These are phyloP conservation scores for Glonium stellatum DNA, from an alignment of 495 filamentous ascomycete genomes.

Conservation along the genomic window DNA sequence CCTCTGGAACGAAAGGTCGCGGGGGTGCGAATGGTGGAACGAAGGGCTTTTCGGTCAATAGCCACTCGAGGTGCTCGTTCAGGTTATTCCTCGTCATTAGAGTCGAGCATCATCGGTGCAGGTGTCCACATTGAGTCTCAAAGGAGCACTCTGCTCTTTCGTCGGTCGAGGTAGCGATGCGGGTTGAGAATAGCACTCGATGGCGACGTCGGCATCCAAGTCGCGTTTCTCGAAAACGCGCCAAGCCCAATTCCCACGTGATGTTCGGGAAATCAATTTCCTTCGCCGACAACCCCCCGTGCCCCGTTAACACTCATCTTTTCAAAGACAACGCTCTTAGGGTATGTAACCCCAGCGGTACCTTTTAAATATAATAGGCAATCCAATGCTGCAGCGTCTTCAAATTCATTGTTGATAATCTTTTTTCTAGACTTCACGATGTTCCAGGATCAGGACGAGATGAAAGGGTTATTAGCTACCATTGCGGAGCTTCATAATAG, in stretches of 20 bases:
- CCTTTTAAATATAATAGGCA: too few species aligned
- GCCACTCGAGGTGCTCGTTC: constrained; percentile 52
- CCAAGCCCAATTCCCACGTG: background rate
- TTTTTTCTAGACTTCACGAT: constrained; percentile 1
- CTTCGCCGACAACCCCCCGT: too few species aligned
- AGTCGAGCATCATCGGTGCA: constrained; percentile 26
- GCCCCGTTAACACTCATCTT: background rate
- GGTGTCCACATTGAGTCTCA: constrained; percentile 9
- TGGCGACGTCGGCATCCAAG: constrained; percentile 1
- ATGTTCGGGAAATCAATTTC: background rate
- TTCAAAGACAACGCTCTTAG: background rate
- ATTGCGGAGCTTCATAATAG: constrained; percentile 13
- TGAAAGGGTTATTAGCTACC: constrained; percentile 7
- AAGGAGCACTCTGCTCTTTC: background rate
- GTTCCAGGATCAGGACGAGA: constrained; percentile 6
- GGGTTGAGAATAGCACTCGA: background rate
- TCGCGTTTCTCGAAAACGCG: background rate
- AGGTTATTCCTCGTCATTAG: constrained; percentile 64
- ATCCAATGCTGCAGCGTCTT: too few species aligned
- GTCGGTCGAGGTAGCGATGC: background rate
- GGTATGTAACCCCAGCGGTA: too few species aligned
- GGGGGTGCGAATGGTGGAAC: constrained; percentile 26
- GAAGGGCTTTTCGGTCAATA: constrained; percentile 44
- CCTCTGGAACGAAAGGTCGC: constrained; percentile 20
- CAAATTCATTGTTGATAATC: too few species aligned